Percentiles rank a stretch among this genome's conserved stretches.
These are phyloP conservation scores for Mycena maculata DNA, from an alignment of 768 basidiomycete species.

Conservation along the genomic window DNA sequence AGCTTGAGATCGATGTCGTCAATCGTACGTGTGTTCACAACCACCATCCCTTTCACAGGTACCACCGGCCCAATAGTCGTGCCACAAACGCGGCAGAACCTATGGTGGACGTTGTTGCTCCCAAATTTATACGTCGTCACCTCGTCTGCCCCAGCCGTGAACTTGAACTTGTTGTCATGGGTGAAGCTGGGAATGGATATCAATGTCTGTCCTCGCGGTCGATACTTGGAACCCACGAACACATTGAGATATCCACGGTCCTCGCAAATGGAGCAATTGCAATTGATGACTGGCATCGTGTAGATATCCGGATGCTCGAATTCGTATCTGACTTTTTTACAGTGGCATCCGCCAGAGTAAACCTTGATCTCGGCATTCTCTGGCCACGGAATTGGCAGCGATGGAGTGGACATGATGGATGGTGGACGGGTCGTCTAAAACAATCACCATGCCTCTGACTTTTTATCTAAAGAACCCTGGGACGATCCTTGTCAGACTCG, in stretches of 20 bases:
- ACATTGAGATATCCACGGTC: conserved; percentile 20
- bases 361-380: conserved; percentile 7
- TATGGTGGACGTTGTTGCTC: not conserved
- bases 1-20: conserved; percentile 20
- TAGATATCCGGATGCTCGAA: conserved; percentile 30
- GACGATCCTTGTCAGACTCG: too few relatives aligned
- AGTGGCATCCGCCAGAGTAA: conserved; percentile 27
- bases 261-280: conserved; percentile 32
- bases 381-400: conserved; percentile 30
- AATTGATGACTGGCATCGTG: conserved; percentile 14
- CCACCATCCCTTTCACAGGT: not conserved
- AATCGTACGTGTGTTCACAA: conserved; percentile 23
- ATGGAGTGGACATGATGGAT: too few relatives aligned
- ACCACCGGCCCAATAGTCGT: conserved; percentile 14
- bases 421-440: too few relatives aligned
- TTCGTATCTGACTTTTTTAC: conserved; percentile 27
- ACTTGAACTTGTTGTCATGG: conserved; percentile 14
- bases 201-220: not conserved
- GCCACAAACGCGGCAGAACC: conserved; percentile 23
- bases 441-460: too few relatives aligned
- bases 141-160: conserved; percentile 22
- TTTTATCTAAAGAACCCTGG: too few relatives aligned
- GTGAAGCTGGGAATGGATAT: conserved; percentile 17
- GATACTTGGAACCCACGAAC: conserved; percentile 5
- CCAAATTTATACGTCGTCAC: conserved; percentile 15